Base-by-base conservation (phyloP, 1,284 basidiomycete genomes). In the Exobasidium cylindrosporum region DNA sequence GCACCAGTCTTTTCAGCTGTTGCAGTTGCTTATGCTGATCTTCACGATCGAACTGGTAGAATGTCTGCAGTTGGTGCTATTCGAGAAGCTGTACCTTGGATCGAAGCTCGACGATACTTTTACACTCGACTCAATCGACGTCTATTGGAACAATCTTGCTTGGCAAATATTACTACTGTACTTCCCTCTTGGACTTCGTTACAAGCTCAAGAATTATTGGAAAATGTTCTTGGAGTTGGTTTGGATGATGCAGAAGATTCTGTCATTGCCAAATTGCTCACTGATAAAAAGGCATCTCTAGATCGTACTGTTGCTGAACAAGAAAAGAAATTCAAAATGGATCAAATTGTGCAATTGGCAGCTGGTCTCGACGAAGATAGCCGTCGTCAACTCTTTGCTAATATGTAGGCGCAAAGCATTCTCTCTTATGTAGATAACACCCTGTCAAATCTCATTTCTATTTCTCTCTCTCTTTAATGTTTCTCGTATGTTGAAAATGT, bases 11-110 rank as follows among this genome's bases (percentile, higher is more conserved):
- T 94, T 83, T 91, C 91, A 81, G 91, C 94, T 69, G 87, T 98
- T 62, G 94, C 95, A 26, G 82, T 96, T 67, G 85, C 96, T 56
- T 98, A 97, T 78, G 95, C 94, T 54, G 96, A 99, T 82, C 87
- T 97, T 68, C 96, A 97, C 80, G 95, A 94, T 82, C 90, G 92
- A 61, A 86, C 88, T 49, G 94, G 93, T 63, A 91, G 95, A 64
- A 97, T 98, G 95, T 91, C 96, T 82, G 94, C 94, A 29, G 97
- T 97, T 83, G 94, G 92, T 21, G 81, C 81, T 29, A 79, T 96
- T 89, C 78, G 93, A 89, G 49, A 89, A 86, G 76, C 85, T 87
- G 31, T 87, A 86, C 64, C 70, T 10, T 81, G 79, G 79, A 89
- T 89, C 80, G 86, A 92, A 66, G 88, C 93, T 53, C 88, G 95